Conservation (phyloP, 2,329 filamentous ascomycete species). For the Cercospora sp. region DNA sequence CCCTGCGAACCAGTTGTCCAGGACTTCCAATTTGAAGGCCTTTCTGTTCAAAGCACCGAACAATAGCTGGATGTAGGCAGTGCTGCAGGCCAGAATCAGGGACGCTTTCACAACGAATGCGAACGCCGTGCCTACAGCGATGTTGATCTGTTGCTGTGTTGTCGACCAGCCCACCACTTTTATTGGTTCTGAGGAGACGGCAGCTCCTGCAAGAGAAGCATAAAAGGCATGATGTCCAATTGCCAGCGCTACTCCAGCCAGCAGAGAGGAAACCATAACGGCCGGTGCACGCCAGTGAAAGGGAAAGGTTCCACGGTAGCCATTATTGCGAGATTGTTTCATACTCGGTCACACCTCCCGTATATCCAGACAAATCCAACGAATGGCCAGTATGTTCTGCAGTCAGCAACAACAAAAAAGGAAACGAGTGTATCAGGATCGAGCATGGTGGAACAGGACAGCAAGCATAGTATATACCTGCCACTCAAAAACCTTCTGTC, state of each 20-base stretch:
- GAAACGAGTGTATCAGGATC: background rate
- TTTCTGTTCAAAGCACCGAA: conserved; percentile 10
- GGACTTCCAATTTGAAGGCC: conserved; percentile 6
- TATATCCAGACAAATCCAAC: background rate
- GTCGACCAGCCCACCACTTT: conserved; percentile 12
- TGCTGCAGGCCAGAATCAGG: conserved; percentile 17
- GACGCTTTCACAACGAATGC: conserved; percentile 24
- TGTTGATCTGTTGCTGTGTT: conserved; percentile 23
- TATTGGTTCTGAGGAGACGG: conserved; percentile 9
- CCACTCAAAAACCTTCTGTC: background rate
- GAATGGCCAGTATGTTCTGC: background rate
- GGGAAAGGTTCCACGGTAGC: background rate
- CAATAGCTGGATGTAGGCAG: conserved; percentile 23
- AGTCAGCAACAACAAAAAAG: background rate
- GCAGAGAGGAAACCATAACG: conserved; percentile 11
- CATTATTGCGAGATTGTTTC: conserved; percentile 7
- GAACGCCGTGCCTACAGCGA: conserved; percentile 20
- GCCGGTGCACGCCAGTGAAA: conserved; percentile 5
- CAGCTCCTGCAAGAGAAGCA: conserved; percentile 1
- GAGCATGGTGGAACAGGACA: conserved; percentile 2
- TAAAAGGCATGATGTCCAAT: conserved; percentile 19
- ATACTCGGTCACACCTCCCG: background rate
- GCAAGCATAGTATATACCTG: conserved; percentile 6
- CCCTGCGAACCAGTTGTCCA: conserved; percentile 20
- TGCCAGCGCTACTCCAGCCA: background rate